Conservation (phyloP, 1,284 basidiomycete genomes). For the Naganishia sp. region DNA sequence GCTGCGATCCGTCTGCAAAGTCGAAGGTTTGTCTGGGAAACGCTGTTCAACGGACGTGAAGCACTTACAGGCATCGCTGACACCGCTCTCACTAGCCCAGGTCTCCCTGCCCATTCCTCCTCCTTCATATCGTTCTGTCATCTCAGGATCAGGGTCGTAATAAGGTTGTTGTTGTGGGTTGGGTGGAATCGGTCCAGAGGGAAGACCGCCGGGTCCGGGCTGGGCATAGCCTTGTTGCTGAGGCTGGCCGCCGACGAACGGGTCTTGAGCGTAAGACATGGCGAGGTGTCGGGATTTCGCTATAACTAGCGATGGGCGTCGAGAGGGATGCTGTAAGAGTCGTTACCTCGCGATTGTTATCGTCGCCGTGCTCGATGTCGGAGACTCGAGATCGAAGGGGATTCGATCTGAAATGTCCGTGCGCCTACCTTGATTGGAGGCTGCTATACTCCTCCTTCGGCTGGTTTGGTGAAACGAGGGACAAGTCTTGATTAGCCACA, state of each 20-base stretch:
- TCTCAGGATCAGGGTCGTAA: conserved; percentile 74
- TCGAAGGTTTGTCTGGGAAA: neutral
- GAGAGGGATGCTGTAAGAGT: neutral
- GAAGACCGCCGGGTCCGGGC: conserved; percentile 28
- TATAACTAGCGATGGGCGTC: neutral
- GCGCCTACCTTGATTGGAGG: conserved; percentile 6
- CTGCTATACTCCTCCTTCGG: conserved; percentile 9
- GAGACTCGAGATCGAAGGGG: conserved; percentile 18
- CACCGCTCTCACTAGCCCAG: conserved; percentile 51
- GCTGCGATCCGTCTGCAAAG: conserved; percentile 35
- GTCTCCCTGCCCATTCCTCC: conserved; percentile 52
- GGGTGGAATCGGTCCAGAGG: conserved; percentile 30
- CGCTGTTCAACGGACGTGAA: conserved; percentile 8
- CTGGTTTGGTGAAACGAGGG: conserved; percentile 3
- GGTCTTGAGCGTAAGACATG: conserved; percentile 29
- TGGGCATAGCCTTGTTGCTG: conserved; percentile 26
- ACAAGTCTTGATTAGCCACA: conserved; percentile 14
- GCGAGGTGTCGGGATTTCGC: neutral
- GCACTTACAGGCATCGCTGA: conserved; percentile 30
- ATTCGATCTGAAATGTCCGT: conserved; percentile 14
- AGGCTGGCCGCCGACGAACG: conserved; percentile 17
- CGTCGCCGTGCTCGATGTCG: conserved; percentile 18
- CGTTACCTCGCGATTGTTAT: too few relatives aligned
- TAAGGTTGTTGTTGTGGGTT: conserved; percentile 34
- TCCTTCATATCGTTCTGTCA: conserved; percentile 59